Base-by-base conservation (phyloP, 805 yeast genomes). In the Ogataea pini region DNA sequence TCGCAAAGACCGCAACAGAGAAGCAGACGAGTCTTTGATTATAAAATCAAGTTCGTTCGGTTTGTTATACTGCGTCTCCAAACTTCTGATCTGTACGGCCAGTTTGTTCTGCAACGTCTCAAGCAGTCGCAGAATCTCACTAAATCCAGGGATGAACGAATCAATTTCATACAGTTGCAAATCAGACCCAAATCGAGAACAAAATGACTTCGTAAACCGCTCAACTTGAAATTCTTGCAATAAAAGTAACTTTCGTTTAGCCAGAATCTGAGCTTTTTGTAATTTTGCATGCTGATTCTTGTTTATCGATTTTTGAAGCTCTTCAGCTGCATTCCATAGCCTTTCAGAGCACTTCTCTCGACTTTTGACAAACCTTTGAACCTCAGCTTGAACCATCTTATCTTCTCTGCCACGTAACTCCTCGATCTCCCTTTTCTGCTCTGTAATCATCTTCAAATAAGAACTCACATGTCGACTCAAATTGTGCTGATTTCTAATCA, bases 381-480 rank as follows among this genome's bases (percentile, higher is more conserved):
- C 33, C 1, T 73, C 69, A 19, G 64, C 59, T 12, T 74, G 69
- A 2, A 81, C 66, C 47, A 72, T 65, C 17, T 64, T 57, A 4
- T 65, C 55, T 59, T 83, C 88, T 44, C 89, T 72, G 0, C 63
- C 62, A 54, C 87, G 70, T 44, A 89, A 71, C 51, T 82, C 86
- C 44, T 79, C 86, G 48, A 89, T 88, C 62, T 85, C 90, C 48
- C 73, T 77, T 55, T 81, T 80, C 60, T 87, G 96, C 59, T 86
- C 90, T 2, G 90, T 80, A 31, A 89, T 89, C 85, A 86, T 85
- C 66, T 84, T 83, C 60, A 88, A 69, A 61, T 89, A 90, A 3
- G 91, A 83, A 0, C 94, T 89, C 37, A 89, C 91, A 67, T 89
- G 96, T 36, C 92, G 72, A 60, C 85, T 88, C 51, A 90, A 73